phyloP scores from a whole-genome alignment of 2,329 filamentous ascomycete genomes.

The Aspergillus jensenii region DNA sequence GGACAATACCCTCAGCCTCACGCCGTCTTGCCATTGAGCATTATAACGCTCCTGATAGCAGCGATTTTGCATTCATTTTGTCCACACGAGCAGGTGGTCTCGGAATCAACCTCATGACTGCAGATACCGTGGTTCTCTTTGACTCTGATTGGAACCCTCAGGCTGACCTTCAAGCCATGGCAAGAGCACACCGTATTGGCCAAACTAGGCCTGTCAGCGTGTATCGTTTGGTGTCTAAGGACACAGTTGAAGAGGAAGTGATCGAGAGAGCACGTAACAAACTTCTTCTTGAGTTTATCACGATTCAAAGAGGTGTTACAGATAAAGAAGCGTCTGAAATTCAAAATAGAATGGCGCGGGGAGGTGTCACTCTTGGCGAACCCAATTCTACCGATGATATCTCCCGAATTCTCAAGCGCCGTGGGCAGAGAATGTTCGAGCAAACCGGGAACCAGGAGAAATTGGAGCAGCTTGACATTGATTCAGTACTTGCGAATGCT shows the following conservation, averaged over 20 bases:
- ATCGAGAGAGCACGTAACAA: constrained; percentile 96
- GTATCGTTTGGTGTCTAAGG: constrained; percentile 93
- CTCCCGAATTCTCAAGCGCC: constrained; percentile 91
- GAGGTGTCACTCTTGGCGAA: constrained; percentile 62
- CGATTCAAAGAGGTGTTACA: constrained; percentile 93
- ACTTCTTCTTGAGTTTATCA: constrained; percentile 93
- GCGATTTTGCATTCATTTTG: constrained; percentile 93
- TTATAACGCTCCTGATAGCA: constrained; percentile 94
- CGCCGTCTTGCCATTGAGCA: constrained; percentile 95
- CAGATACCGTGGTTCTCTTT: constrained; percentile 95
- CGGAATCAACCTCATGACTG: constrained; percentile 99
- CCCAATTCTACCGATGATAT: constrained; percentile 93
- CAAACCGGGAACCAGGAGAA: constrained; percentile 96
- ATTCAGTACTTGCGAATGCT: constrained; percentile 93
- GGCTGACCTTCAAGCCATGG: constrained; percentile 97
- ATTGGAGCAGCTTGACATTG: constrained; percentile 94
- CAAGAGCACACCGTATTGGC: constrained; percentile 93
- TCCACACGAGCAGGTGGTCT: constrained; percentile 94
- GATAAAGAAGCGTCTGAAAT: constrained; percentile 88
- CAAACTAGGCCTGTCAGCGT: constrained; percentile 96
- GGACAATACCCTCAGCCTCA: constrained; percentile 85
- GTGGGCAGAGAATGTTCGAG: constrained; percentile 99
- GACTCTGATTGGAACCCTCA: constrained; percentile 98
- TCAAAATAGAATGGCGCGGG: constrained; percentile 71
- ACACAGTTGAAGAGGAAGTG: constrained; percentile 97